These are phyloP conservation scores for Zea luxurians DNA, from an alignment of 176 grass and related monocot species.

Conservation along the genomic window DNA sequence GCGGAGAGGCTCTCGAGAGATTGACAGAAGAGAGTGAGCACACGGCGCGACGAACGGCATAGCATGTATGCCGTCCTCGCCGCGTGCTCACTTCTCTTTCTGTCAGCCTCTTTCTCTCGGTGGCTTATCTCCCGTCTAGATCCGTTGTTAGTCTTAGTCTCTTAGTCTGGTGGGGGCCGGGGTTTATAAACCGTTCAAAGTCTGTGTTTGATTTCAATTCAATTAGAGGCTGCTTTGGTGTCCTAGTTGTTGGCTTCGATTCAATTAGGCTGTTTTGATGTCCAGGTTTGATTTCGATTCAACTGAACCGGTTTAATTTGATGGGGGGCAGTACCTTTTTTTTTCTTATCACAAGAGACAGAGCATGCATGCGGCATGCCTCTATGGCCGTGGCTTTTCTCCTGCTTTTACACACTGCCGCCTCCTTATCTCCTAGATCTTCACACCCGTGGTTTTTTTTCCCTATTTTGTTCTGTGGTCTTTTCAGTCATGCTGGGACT, in stretches of 20 bases:
- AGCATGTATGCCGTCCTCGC: conserved; percentile 29
- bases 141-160: not conserved
- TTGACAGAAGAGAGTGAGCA: conserved; percentile 99
- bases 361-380: not conserved
- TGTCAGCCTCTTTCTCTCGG: conserved; percentile 46
- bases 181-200: no score
- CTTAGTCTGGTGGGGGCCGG: no score
- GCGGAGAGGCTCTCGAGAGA: conserved; percentile 14
- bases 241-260: no score
- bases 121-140: conserved; percentile 19
- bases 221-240: no score
- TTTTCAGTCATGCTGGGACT: conserved; percentile 42
- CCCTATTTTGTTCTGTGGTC: conserved; percentile 3
- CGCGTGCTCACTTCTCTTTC: conserved; percentile 79
- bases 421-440: conserved; percentile 33
- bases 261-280: no score
- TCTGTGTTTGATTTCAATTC: no score
- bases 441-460: conserved; percentile 13
- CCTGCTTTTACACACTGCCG: not conserved
- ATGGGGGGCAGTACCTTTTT: not conserved
- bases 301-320: no score
- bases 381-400: not conserved
- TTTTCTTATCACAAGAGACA: not conserved
- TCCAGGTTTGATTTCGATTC: no score
- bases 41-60: conserved; percentile 33